Evolutionary conservation across 2,329 filamentous ascomycete genomes (phyloP).

Genomic region (Penicillium sp.): DNA sequence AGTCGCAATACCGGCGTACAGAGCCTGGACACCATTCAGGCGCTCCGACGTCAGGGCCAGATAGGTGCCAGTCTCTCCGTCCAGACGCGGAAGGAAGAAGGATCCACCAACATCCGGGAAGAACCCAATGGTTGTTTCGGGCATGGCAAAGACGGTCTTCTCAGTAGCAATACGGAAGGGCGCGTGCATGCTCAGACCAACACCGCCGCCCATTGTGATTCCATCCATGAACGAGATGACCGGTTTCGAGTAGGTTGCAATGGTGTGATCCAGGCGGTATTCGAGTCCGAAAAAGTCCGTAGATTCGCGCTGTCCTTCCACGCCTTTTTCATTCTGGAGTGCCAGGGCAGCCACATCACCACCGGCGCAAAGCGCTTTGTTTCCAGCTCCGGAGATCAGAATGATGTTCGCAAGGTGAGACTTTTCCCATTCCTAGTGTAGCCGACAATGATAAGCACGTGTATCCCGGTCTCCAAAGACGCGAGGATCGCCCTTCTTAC

Average conservation of each 20-base stretch:
- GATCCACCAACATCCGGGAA: constrained; percentile 97
- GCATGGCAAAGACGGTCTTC: constrained; percentile 94
- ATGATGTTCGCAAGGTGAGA: constrained; percentile 90
- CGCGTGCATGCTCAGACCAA: constrained; percentile 88
- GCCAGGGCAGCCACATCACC: constrained; percentile 83
- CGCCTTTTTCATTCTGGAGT: constrained; percentile 60
- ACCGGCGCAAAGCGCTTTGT: constrained; percentile 83
- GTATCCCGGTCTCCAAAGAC: not conserved
- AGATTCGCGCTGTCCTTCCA: constrained; percentile 66
- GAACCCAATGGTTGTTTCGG: constrained; percentile 95
- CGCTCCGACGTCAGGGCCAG: constrained; percentile 84
- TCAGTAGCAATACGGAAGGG: constrained; percentile 96
- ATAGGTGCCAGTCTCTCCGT: constrained; percentile 83
- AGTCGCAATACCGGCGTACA: constrained; percentile 87
- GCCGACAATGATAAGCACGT: constrained; percentile 9
- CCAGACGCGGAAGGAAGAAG: constrained; percentile 88
- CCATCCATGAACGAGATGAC: constrained; percentile 96
- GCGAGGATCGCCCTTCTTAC: constrained; percentile 4
- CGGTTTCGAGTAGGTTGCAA: constrained; percentile 88
- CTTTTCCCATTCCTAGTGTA: constrained; percentile 73
- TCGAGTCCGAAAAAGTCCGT: constrained; percentile 86
- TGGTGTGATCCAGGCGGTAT: constrained; percentile 93
- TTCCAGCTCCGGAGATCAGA: constrained; percentile 82
- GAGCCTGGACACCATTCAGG: constrained; percentile 74
- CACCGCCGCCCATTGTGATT: constrained; percentile 96